phyloP scores from a whole-genome alignment of 75 land plant species.

The Isoetes taiwanensis region DNA sequence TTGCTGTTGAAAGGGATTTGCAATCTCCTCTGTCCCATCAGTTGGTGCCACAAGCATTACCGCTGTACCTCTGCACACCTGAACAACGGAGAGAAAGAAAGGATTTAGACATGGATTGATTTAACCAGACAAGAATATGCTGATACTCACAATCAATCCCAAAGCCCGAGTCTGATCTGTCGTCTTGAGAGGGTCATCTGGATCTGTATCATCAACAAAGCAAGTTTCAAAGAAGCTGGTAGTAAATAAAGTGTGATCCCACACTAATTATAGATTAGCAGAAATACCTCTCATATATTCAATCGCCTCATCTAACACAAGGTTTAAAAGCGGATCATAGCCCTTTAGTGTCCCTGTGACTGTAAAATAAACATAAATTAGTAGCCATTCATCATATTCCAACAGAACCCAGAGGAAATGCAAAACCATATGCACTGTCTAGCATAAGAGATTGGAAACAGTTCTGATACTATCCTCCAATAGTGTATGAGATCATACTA shows the following conservation, averaged over 20 bases:
- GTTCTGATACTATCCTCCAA: no score
- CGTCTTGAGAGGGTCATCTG: slow-evolving; percentile 93
- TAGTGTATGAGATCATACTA: no score
- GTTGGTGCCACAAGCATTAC: slow-evolving; percentile 99
- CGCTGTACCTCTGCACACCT: slow-evolving; percentile 97
- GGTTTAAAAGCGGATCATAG: slow-evolving; percentile 87
- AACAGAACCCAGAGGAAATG: no score
- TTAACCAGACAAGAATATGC: not conserved
- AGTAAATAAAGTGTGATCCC: not conserved
- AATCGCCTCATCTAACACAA: slow-evolving; percentile 91
- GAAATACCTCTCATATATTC: slow-evolving; percentile 76
- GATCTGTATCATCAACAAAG: slow-evolving; percentile 36
- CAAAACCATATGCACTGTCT: no score
- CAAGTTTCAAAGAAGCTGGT: not conserved
- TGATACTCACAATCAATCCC: slow-evolving; percentile 72
- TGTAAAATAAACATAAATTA: slow-evolving; percentile 21
- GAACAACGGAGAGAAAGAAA: slow-evolving; percentile 12
- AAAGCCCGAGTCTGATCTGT: slow-evolving; percentile 89
- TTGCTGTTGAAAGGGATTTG: slow-evolving; percentile 78
- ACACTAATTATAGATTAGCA: not conserved
- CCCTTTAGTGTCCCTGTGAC: slow-evolving; percentile 94
- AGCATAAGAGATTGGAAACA: no score
- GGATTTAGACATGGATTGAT: not conserved
- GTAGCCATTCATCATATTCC: no score
- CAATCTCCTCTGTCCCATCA: slow-evolving; percentile 98